A percentile compares a stretch with the other conserved stretches of the same genome.
phyloP scores from a whole-genome alignment of 2,329 filamentous ascomycete genomes.

The Chaetoscypha palmicola region DNA sequence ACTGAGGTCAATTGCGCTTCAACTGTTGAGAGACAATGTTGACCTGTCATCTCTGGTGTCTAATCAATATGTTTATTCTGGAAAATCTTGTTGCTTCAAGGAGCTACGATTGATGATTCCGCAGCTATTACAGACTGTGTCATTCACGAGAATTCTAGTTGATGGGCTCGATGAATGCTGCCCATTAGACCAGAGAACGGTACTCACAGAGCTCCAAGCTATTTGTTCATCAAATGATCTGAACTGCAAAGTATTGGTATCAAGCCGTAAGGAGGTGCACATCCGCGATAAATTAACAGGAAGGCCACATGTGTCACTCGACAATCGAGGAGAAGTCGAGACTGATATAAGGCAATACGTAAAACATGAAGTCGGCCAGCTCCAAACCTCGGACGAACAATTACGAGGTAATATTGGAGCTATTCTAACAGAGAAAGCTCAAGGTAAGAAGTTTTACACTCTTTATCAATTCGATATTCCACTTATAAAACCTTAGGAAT shows the following conservation, averaged over 20 bases:
- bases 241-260: constrained; percentile 10
- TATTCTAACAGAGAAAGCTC: constrained; percentile 9
- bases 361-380: constrained; percentile 7
- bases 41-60: constrained; percentile 7
- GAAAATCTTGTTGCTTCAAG: constrained; percentile 7
- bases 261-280: constrained; percentile 10
- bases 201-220: constrained; percentile 9
- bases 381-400: constrained; percentile 6
- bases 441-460: constrained; percentile 5
- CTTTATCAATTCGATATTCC: neutral
- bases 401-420: constrained; percentile 8
- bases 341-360: constrained; percentile 6
- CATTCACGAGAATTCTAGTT: constrained; percentile 8
- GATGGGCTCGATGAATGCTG: constrained; percentile 13
- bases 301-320: constrained; percentile 6
- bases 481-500: constrained; percentile 4
- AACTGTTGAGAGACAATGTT: constrained; percentile 7
- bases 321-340: constrained; percentile 7
- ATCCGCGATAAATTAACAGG: constrained; percentile 8
- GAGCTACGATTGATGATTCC: constrained; percentile 7
- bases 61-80: constrained; percentile 9
- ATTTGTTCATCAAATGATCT: neutral
- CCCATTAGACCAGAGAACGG: constrained; percentile 9
- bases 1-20: constrained; percentile 7
- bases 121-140: constrained; percentile 2